These are phyloP conservation scores for Usnea hakonensis DNA, from an alignment of 495 filamentous ascomycete genomes.

Conservation along the genomic window DNA sequence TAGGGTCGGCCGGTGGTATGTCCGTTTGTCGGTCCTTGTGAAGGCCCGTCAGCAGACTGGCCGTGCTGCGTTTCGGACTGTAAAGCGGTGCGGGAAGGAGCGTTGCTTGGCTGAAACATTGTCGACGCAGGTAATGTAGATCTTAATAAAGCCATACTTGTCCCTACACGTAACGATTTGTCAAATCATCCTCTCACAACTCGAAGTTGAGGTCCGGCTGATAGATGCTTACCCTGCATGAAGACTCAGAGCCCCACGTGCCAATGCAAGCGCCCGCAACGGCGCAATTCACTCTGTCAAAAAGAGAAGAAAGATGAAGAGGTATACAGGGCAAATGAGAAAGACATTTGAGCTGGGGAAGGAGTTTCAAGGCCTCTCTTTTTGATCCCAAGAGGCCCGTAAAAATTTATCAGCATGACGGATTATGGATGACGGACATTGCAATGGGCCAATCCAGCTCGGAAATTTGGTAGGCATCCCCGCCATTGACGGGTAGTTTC, in stretches of 20 bases:
- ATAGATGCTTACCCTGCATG: not conserved
- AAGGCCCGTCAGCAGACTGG: not conserved
- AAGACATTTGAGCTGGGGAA: too few species aligned
- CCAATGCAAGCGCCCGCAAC: too few species aligned
- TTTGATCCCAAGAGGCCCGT: too few species aligned
- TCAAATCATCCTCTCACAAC: not conserved
- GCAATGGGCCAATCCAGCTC: too few species aligned
- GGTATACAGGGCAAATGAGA: too few species aligned
- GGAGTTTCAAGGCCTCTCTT: too few species aligned
- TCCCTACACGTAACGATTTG: not conserved
- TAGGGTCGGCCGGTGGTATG: not conserved
- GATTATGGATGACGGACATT: too few species aligned
- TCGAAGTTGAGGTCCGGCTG: not conserved
- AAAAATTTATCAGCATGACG: too few species aligned
- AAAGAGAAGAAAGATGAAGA: too few species aligned
- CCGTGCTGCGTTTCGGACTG: not conserved
- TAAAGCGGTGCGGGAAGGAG: not conserved
- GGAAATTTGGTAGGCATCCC: too few species aligned
- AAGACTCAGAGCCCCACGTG: not conserved
- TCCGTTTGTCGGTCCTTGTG: not conserved
- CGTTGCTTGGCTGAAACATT: not conserved
- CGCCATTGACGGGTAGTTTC: too few species aligned
- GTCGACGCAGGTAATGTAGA: not conserved
- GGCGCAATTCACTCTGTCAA: too few species aligned
- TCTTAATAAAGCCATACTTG: not conserved